A percentile compares a stretch with the other conserved stretches of the same genome.
Conservation (phyloP, 1,139 yeast genomes). For the Saccharomyces hybrid region DNA sequence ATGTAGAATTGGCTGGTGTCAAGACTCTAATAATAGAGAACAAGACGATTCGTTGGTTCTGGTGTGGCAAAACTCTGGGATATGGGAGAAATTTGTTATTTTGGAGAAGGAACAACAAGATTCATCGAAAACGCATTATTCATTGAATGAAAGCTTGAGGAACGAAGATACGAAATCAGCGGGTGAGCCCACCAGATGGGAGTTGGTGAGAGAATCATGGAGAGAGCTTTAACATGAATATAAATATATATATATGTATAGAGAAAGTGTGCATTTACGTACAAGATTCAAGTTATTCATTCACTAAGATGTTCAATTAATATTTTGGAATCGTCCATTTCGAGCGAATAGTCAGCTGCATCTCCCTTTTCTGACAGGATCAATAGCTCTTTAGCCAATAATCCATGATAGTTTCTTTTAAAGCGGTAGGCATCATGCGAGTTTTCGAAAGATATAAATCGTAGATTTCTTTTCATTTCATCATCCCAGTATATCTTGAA, state of each 20-base stretch:
- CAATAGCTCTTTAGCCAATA: slow-evolving; percentile 13
- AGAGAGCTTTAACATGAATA: slow-evolving; percentile 31
- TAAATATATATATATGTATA: not conserved
- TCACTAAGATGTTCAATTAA: not conserved
- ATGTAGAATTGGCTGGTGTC: slow-evolving; percentile 31
- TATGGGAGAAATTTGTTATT: slow-evolving; percentile 82
- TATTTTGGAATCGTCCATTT: not conserved
- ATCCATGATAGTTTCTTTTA: slow-evolving; percentile 27
- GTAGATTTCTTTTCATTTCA: slow-evolving; percentile 15
- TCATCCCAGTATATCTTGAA: slow-evolving; percentile 22
- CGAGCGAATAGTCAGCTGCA: not conserved
- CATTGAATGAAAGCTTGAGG: slow-evolving; percentile 18
- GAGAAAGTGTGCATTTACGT: not conserved
- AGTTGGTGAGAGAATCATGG: slow-evolving; percentile 71
- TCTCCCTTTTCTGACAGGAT: not conserved
- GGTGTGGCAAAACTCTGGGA: slow-evolving; percentile 68
- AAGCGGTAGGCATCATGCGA: slow-evolving; percentile 21
- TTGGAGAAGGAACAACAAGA: slow-evolving; percentile 38
- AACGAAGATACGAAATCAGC: slow-evolving; percentile 15
- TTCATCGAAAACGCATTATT: slow-evolving; percentile 3
- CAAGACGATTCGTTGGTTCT: slow-evolving; percentile 53
- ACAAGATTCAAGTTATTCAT: not conserved
- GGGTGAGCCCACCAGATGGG: slow-evolving; percentile 39
- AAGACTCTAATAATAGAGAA: slow-evolving; percentile 16
- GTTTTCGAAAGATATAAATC: slow-evolving; percentile 23